phyloP scores from a whole-genome alignment of 768 basidiomycete species.

The Dacryopinax primogenitus region DNA sequence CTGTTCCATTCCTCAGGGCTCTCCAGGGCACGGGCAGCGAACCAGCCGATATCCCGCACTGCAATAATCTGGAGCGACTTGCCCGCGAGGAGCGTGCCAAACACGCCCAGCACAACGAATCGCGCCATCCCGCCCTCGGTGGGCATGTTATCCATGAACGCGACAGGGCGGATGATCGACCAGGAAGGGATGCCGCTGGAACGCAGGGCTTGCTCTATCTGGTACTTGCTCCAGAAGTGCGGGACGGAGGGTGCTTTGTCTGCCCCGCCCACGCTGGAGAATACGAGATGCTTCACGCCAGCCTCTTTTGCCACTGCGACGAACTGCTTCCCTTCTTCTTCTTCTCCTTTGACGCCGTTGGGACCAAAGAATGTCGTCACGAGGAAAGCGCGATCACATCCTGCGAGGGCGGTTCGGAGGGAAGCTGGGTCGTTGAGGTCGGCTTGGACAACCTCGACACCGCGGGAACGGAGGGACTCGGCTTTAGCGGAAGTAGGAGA shows the following conservation, averaged over 20 bases:
- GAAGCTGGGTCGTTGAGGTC: slow-evolving; percentile 13
- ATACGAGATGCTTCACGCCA: slow-evolving; percentile 21
- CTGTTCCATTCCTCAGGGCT: slow-evolving; percentile 16
- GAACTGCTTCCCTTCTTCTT: slow-evolving; percentile 20
- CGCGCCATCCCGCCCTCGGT: slow-evolving; percentile 13
- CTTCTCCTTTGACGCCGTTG: slow-evolving; percentile 16
- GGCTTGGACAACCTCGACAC: slow-evolving; percentile 20
- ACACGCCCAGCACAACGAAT: slow-evolving; percentile 18
- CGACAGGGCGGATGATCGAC: slow-evolving; percentile 22
- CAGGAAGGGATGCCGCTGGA: slow-evolving; percentile 17
- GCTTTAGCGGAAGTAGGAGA: slow-evolving; percentile 17
- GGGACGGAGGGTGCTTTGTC: slow-evolving; percentile 19
- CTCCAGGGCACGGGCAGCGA: slow-evolving; percentile 21
- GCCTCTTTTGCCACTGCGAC: slow-evolving; percentile 20
- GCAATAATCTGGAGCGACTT: slow-evolving; percentile 18
- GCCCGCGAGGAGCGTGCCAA: slow-evolving; percentile 15
- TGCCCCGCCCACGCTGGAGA: slow-evolving; percentile 19
- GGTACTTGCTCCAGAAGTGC: slow-evolving; percentile 22
- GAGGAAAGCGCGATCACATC: slow-evolving; percentile 20
- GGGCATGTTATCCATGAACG: slow-evolving; percentile 23
- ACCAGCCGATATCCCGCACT: slow-evolving; percentile 20
- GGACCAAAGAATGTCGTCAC: slow-evolving; percentile 15
- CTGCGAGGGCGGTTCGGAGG: slow-evolving; percentile 17
- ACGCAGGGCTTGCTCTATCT: slow-evolving; percentile 20
- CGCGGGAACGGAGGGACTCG: slow-evolving; percentile 16